Evolutionary conservation across 2,329 filamentous ascomycete genomes (phyloP).

Genomic region (Botrytis byssoidea): DNA sequence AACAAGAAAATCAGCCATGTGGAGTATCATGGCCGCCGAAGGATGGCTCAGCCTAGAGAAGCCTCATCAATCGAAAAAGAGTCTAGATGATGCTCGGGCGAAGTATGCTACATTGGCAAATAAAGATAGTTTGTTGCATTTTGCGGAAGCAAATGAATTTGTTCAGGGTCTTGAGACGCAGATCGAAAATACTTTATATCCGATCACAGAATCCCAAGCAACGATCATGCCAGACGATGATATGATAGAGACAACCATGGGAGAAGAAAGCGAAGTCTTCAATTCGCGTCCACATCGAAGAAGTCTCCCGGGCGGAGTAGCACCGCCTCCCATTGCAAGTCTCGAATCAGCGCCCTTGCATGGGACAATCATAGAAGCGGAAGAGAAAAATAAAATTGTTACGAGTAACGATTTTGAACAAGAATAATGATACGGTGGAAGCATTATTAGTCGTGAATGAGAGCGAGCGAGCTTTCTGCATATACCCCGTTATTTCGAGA

Average conservation of each 20-base stretch:
- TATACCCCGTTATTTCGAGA: slow-evolving; percentile 21
- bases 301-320: slow-evolving; percentile 51
- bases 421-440: not conserved
- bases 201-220: slow-evolving; percentile 29
- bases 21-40: slow-evolving; percentile 80
- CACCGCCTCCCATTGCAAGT: slow-evolving; percentile 37
- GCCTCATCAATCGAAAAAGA: slow-evolving; percentile 73
- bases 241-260: slow-evolving; percentile 21
- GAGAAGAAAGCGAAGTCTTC: slow-evolving; percentile 53
- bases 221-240: slow-evolving; percentile 20
- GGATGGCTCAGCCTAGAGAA: slow-evolving; percentile 79
- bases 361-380: slow-evolving; percentile 21
- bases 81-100: slow-evolving; percentile 66
- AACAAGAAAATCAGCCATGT: slow-evolving; percentile 82
- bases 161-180: slow-evolving; percentile 50
- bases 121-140: slow-evolving; percentile 53
- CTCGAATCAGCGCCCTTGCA: slow-evolving; percentile 53
- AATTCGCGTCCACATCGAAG: slow-evolving; percentile 51
- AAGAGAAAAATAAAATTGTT: not conserved
- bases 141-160: slow-evolving; percentile 51
- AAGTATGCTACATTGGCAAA: slow-evolving; percentile 53
- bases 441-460: not conserved
- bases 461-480: slow-evolving; percentile 7
- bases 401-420: slow-evolving; percentile 14
- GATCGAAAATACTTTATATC: slow-evolving; percentile 37